Base-by-base conservation (phyloP, 2,329 filamentous ascomycete genomes). In the Tolypocladium ophioglossoides region DNA sequence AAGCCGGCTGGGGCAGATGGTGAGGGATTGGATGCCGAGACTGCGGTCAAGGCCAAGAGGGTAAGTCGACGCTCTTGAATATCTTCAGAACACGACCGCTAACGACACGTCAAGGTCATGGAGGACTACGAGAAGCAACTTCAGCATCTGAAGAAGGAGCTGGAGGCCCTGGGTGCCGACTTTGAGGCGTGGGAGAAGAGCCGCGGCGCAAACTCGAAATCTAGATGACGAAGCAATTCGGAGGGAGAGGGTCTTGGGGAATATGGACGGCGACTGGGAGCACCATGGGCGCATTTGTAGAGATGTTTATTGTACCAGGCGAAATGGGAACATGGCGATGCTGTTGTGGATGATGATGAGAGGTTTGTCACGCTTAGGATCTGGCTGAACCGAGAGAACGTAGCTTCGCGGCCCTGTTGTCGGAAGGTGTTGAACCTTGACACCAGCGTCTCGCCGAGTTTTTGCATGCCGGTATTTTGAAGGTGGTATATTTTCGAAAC, bases 61-160 rank as follows among this genome's bases (percentile, higher is more conserved):
- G 87, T 89, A 68, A 63, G 78, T 66, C 40, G 3, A 46, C 8
- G 18, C 14, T 3, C 9, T 2, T 12, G 44, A 4, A 34, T 2
- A 18, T 8, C 10, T 20, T 9, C 27, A 32, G 11, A 32, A 11
- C 6, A 32, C 11, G 40, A 20, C 30, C 22, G 56, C 58, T 63
- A 52, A 66, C 58, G 39, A 39, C 48, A 6, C 32, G n/a, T 7
- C 24, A 58, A 90, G 86, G 85, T 92, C 49, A 71, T 92, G 62
- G 85, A 87, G 63, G 87, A 91, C 65, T 92, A 91, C 68, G 86
- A 91, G 67, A 87, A 85, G 67, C 88, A 92, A 72, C 76, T 94
- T 37, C 76, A 80, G 64, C 86, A 91, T 66, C 74, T 95, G 58
- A 87, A 84, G 70, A 85, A 84, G 66, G 85, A 90, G 66, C 74